These are phyloP conservation scores for Xylaria digitata DNA, from an alignment of 2,329 filamentous ascomycete species.

Conservation along the genomic window DNA sequence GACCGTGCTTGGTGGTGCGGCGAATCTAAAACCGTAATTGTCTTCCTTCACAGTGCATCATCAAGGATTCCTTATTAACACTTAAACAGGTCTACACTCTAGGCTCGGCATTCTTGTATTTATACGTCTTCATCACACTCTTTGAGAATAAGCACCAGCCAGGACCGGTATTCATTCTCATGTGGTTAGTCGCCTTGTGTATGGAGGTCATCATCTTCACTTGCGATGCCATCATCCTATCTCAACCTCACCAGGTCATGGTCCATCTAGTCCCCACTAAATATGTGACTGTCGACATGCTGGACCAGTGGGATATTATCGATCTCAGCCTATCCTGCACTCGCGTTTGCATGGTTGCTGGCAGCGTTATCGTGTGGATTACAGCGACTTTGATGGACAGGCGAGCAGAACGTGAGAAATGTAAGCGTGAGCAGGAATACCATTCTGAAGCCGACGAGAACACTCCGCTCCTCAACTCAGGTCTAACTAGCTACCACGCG, in stretches of 20 bases:
- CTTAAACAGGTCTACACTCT: slow-evolving; percentile 81
- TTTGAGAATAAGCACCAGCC: slow-evolving; percentile 86
- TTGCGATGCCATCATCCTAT: slow-evolving; percentile 76
- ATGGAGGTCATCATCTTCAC: slow-evolving; percentile 79
- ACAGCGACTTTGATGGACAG: slow-evolving; percentile 60
- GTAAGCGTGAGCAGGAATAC: slow-evolving; percentile 57
- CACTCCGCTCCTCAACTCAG: slow-evolving; percentile 67
- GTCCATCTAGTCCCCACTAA: slow-evolving; percentile 57
- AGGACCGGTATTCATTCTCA: slow-evolving; percentile 79
- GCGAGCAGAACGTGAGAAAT: slow-evolving; percentile 56
- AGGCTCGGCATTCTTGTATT: slow-evolving; percentile 86
- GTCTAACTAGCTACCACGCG: slow-evolving; percentile 41
- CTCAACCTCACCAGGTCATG: slow-evolving; percentile 72
- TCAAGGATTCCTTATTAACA: slow-evolving; percentile 25
- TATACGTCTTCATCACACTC: slow-evolving; percentile 86
- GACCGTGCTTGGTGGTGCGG: slow-evolving; percentile 50
- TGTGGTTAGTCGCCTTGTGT: slow-evolving; percentile 79
- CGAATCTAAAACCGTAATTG: slow-evolving; percentile 50
- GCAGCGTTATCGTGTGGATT: slow-evolving; percentile 70
- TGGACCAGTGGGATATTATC: slow-evolving; percentile 67
- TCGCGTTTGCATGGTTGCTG: slow-evolving; percentile 74
- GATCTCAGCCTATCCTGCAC: slow-evolving; percentile 75
- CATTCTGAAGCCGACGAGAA: slow-evolving; percentile 63
- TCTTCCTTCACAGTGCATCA: slow-evolving; percentile 6
- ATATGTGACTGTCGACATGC: slow-evolving; percentile 53